Evolutionary conservation across 2,329 filamentous ascomycete genomes (phyloP), one percentile per base, ranked within the genome.

Genomic region (Scortechinia acanthostroma): DNA sequence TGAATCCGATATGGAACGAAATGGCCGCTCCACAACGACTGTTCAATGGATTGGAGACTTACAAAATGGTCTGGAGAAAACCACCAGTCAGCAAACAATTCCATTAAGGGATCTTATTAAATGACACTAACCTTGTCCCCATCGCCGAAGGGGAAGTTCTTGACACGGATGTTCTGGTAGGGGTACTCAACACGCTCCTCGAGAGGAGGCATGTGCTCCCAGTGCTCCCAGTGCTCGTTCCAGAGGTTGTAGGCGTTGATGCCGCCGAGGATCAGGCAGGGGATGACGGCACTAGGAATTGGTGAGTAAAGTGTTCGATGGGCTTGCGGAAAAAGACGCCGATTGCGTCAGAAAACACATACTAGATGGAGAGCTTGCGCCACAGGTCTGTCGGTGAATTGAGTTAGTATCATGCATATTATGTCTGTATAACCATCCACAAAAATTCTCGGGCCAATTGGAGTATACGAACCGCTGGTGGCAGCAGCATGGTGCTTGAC

Each of bases 151-250:
- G 80, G 83, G 77, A 71, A 98, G 80, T 95, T 96, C 84, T 93
- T 96, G 66, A 80, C 79, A 65, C 93, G 87, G 68, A 98, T 87
- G 78, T 98, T 98, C 80, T 95, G 88, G 82, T 95, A 98, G 49
- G 90, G 73, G 71, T 97, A 98, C 75, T 97, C 88, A 59, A 77
- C 71, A 62, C 88, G 86, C 73, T 98, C 93, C 75, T 95, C 89
- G 55, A 91, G 75, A 53, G 93, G 87, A 49, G 86, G 80, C 67
- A 88, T 71, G 72, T 97, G 91, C 45, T 68, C 71, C 80, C 86
- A 89, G 77, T 98, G 93, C 71, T 94, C 88, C 91, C 91, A 97
- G 71, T 98, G 93, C 73, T 94, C 88, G 59, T 80, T 83, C 89
- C 90, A 98, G 51, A 95, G 82, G 62, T 83, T 82, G 66, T 86